A percentile compares a stretch with the other conserved stretches of the same genome.
Evolutionary conservation across 108 stramenopile species (phyloP).

Genomic region (Heterococcus sp.): DNA sequence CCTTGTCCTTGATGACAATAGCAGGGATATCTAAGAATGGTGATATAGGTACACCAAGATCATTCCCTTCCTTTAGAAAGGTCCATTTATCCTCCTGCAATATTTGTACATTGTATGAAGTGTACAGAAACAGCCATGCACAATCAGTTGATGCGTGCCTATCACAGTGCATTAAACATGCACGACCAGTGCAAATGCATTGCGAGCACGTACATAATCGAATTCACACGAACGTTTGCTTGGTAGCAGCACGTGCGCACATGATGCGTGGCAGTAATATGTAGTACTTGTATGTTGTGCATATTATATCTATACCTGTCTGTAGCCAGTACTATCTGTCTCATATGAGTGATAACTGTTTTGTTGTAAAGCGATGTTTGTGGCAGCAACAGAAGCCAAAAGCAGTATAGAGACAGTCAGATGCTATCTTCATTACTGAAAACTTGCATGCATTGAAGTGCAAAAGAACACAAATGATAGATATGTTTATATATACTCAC

Average conservation of each 20-base stretch:
- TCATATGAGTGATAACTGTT: slow-evolving; percentile 77
- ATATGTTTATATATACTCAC: background rate
- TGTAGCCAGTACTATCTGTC: slow-evolving; percentile 48
- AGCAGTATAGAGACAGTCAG: background rate
- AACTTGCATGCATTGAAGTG: background rate
- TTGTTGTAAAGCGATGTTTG: background rate
- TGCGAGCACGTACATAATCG: background rate
- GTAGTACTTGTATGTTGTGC: background rate
- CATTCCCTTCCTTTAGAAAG: slow-evolving; percentile 75
- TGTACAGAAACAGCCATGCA: background rate
- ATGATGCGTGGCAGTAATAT: background rate
- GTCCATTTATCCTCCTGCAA: slow-evolving; percentile 92
- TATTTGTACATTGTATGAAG: background rate
- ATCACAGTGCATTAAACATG: background rate
- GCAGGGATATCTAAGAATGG: slow-evolving; percentile 75
- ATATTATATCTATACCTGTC: background rate
- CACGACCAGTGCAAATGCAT: background rate
- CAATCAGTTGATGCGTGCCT: background rate
- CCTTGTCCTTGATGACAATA: slow-evolving; percentile 87
- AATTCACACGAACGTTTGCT: too few species aligned
- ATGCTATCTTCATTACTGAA: background rate
- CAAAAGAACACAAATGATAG: background rate
- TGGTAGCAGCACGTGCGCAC: background rate
- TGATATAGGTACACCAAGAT: slow-evolving; percentile 77
- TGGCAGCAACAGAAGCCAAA: background rate